These are phyloP conservation scores for Zychaea mexicana DNA, from an alignment of 371 early-diverging fungal species.

Conservation along the genomic window DNA sequence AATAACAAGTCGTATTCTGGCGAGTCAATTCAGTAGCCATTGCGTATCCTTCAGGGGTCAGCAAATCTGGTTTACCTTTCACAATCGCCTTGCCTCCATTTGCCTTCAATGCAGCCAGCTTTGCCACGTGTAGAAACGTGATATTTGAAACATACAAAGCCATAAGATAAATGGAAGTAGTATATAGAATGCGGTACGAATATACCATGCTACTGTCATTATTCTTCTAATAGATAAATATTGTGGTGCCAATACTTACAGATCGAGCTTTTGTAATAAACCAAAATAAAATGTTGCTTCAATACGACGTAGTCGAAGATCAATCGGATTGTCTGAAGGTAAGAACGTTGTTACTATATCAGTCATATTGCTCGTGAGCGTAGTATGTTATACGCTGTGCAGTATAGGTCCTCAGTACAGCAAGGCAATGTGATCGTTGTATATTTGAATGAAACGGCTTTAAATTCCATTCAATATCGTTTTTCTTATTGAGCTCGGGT, in stretches of 20 bases:
- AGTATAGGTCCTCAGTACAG: too few relatives aligned
- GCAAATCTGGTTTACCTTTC: slow-evolving; percentile 41
- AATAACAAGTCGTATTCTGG: slow-evolving; percentile 3
- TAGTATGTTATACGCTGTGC: too few relatives aligned
- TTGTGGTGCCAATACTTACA: slow-evolving; percentile 29
- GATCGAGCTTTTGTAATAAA: slow-evolving; percentile 63
- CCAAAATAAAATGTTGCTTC: slow-evolving; percentile 42
- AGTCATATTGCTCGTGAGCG: too few relatives aligned
- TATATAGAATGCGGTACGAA: neutral
- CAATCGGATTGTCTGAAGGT: too few relatives aligned
- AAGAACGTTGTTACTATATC: too few relatives aligned
- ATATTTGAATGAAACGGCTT: slow-evolving; percentile 24
- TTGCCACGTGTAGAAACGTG: slow-evolving; percentile 48
- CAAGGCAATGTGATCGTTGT: neutral
- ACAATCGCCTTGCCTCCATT: slow-evolving; percentile 58
- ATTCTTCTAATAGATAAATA: neutral
- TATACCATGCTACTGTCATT: neutral
- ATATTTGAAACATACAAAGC: neutral
- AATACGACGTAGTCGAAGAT: slow-evolving; percentile 1
- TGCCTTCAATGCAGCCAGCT: slow-evolving; percentile 67
- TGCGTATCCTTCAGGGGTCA: slow-evolving; percentile 22
- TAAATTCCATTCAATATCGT: slow-evolving; percentile 59
- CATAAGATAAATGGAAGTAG: neutral
- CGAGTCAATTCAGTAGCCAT: slow-evolving; percentile 20
- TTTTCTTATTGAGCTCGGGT: slow-evolving; percentile 40